A percentile compares a stretch with the other conserved stretches of the same genome.
These are phyloP conservation scores for Hemileia vastatrix DNA, from an alignment of 1,284 basidiomycete genomes.

Conservation along the genomic window DNA sequence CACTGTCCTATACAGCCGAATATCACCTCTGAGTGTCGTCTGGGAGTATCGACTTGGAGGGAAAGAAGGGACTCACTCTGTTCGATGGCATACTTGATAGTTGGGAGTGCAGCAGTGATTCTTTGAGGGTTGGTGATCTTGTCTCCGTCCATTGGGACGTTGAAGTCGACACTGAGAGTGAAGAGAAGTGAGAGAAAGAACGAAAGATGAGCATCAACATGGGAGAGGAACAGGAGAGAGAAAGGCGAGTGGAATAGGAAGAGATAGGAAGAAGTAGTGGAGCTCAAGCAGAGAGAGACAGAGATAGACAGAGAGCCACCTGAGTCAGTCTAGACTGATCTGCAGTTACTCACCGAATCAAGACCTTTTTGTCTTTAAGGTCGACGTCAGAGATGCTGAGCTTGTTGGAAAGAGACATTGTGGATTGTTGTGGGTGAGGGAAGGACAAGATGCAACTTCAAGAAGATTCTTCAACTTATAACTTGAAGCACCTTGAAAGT, in stretches of 20 bases:
- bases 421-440: too few species aligned
- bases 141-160: constrained; percentile 74
- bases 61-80: too few species aligned
- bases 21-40: too few species aligned
- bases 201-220: not conserved
- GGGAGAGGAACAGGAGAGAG: not conserved
- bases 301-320: too few species aligned
- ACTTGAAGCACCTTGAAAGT: too few species aligned
- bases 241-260: not conserved
- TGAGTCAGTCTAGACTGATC: too few species aligned
- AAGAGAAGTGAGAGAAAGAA: not conserved
- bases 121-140: constrained; percentile 91
- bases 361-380: constrained; percentile 80
- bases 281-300: not conserved
- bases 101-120: constrained; percentile 90
- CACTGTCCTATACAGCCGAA: too few species aligned
- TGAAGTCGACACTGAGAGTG: constrained; percentile 66
- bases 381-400: constrained; percentile 89
- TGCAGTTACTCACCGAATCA: too few species aligned
- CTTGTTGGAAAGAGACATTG: too few species aligned
- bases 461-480: too few species aligned
- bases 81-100: constrained; percentile 85
- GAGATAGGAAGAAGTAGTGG: not conserved
- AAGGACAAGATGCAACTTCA: too few species aligned
- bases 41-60: too few species aligned